These are phyloP conservation scores for Breynia disticha DNA, from an alignment of 441 rosid species.

Conservation along the genomic window DNA sequence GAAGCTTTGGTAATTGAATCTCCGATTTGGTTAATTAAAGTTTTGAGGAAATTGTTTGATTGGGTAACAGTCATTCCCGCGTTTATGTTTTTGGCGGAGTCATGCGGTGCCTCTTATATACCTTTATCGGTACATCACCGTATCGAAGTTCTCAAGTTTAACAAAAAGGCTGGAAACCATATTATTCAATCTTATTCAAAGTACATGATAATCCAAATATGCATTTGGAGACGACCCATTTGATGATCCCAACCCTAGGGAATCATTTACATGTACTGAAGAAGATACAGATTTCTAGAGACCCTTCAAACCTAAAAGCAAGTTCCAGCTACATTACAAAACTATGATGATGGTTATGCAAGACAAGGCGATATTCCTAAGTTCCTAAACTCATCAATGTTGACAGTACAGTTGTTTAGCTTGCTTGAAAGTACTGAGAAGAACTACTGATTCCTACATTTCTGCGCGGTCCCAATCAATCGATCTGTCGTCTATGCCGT, in stretches of 20 bases:
- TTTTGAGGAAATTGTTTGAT: conserved; percentile 4
- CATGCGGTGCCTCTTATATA: too few relatives aligned
- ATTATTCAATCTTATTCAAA: background rate
- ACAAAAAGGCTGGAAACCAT: background rate
- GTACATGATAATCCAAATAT: background rate
- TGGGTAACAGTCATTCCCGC: conserved; percentile 1
- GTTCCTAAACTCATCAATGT: too few relatives aligned
- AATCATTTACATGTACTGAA: background rate
- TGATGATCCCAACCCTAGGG: background rate
- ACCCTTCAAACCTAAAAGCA: background rate
- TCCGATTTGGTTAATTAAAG: conserved; percentile 35
- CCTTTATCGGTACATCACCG: too few relatives aligned
- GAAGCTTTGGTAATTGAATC: conserved; percentile 24
- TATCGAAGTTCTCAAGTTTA: too few relatives aligned
- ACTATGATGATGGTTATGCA: background rate
- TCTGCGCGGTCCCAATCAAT: conserved; percentile 75
- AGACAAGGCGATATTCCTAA: background rate
- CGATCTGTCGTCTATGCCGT: conserved; percentile 41
- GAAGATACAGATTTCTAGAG: background rate
- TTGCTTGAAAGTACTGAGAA: background rate
- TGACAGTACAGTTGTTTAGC: background rate
- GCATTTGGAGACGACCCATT: background rate
- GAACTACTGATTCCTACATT: conserved; percentile 26
- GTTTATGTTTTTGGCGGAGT: too few relatives aligned
- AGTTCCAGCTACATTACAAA: conserved; percentile 1